Percentiles rank a stretch among this genome's conserved stretches.
Evolutionary conservation across 164 flowering plant genomes (phyloP).

Genomic region (Piper betle): DNA sequence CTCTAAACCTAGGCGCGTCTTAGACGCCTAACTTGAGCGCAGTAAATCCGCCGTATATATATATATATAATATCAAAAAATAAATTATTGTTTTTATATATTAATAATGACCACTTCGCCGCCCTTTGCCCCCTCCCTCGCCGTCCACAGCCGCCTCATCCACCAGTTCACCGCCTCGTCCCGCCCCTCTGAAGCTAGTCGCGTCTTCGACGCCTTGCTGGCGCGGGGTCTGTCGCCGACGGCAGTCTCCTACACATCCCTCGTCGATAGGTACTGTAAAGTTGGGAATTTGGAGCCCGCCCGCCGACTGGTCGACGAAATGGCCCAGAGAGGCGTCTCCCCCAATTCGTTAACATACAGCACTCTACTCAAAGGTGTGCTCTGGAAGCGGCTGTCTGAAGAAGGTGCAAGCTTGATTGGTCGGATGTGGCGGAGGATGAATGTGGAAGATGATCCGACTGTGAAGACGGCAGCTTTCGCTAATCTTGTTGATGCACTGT

Average conservation of each 20-base stretch:
- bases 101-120: conserved; percentile 13
- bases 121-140: conserved; percentile 45
- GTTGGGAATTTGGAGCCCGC: conserved; percentile 45
- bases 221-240: conserved; percentile 46
- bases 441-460: conserved; percentile 20
- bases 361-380: conserved; percentile 47
- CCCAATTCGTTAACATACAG: conserved; percentile 72
- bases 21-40: too few species aligned
- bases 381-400: conserved; percentile 35
- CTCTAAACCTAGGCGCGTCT: too few species aligned
- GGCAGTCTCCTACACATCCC: conserved; percentile 57
- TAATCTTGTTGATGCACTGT: conserved; percentile 52
- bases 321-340: conserved; percentile 36
- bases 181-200: conserved; percentile 27
- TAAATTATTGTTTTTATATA: too few species aligned
- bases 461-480: conserved; percentile 64
- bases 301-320: conserved; percentile 60
- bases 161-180: conserved; percentile 37
- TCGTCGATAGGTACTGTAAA: conserved; percentile 49
- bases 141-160: conserved; percentile 64
- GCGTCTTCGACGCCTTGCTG: conserved; percentile 46
- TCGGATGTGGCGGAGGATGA: conserved; percentile 54
- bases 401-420: conserved; percentile 37
- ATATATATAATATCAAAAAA: too few species aligned
- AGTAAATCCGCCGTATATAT: too few species aligned